These are phyloP conservation scores for Xerocomus amazonicus DNA, from an alignment of 1,284 basidiomycete genomes.

Conservation along the genomic window DNA sequence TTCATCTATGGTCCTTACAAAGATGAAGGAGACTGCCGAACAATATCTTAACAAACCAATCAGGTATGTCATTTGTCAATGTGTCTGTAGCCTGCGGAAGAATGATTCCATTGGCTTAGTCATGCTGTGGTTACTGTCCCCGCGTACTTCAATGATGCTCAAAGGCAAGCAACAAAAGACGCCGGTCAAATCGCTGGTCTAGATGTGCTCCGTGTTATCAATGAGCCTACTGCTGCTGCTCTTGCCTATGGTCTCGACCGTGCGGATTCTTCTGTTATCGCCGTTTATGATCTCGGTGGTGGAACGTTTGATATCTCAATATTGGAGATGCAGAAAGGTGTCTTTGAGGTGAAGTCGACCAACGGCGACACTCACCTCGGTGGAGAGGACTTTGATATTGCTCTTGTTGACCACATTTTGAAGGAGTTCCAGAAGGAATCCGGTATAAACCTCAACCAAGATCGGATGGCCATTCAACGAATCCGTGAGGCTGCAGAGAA, in stretches of 20 bases:
- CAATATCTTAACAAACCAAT: conserved; percentile 90
- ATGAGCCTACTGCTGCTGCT: conserved; percentile 97
- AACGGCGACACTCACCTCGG: conserved; percentile 99
- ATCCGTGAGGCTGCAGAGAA: conserved; percentile 99
- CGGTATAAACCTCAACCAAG: conserved; percentile 77
- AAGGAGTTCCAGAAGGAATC: conserved; percentile 94
- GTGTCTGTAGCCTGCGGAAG: background rate
- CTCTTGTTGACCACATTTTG: conserved; percentile 85
- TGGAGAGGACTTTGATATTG: conserved; percentile 97
- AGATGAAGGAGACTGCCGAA: conserved; percentile 93
- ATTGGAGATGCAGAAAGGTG: conserved; percentile 98
- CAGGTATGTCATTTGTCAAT: conserved; percentile 57
- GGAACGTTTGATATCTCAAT: conserved; percentile 98
- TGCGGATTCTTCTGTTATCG: conserved; percentile 80
- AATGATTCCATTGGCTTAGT: conserved; percentile 35
- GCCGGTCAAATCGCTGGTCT: conserved; percentile 96
- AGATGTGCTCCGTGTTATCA: conserved; percentile 97
- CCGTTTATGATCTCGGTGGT: conserved; percentile 95
- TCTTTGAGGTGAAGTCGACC: conserved; percentile 99
- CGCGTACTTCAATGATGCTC: conserved; percentile 99
- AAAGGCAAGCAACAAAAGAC: conserved; percentile 97
- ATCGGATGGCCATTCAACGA: conserved; percentile 98
- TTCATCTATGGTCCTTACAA: conserved; percentile 84
- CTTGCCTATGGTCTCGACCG: conserved; percentile 95
- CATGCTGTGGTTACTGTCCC: conserved; percentile 92